A percentile compares a stretch with the other conserved stretches of the same genome.
These are phyloP conservation scores for Ogataea degrootiae DNA, from an alignment of 805 yeast species.

Conservation along the genomic window DNA sequence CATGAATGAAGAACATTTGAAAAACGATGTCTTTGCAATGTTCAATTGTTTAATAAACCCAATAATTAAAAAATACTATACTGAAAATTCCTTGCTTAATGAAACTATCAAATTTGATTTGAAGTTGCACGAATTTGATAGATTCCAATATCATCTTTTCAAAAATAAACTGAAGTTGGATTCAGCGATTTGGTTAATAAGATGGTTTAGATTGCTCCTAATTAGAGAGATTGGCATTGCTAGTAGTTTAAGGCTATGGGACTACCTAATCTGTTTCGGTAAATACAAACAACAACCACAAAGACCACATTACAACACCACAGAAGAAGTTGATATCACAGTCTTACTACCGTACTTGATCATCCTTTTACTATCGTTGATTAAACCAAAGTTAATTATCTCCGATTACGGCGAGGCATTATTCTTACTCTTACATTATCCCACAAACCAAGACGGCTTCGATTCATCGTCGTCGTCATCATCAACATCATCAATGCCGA, in stretches of 20 bases:
- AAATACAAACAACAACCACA: conserved; percentile 7
- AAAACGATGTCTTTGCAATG: conserved; percentile 40
- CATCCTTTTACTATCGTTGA: conserved; percentile 37
- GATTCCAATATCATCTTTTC: conserved; percentile 41
- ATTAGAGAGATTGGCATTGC: conserved; percentile 43
- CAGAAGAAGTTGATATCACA: conserved; percentile 19
- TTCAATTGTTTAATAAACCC: conserved; percentile 35
- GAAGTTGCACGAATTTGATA: conserved; percentile 46
- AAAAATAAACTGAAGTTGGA: conserved; percentile 43
- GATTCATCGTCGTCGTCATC: not conserved
- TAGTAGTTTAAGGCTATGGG: conserved; percentile 41
- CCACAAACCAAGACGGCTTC: conserved; percentile 19
- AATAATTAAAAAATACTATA: conserved; percentile 33
- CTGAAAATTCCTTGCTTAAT: conserved; percentile 37
- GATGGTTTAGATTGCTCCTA: conserved; percentile 44
- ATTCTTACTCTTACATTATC: conserved; percentile 46
- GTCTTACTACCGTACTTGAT: conserved; percentile 38
- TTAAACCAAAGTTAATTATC: conserved; percentile 39
- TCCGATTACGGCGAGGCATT: conserved; percentile 51
- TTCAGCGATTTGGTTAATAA: conserved; percentile 50
- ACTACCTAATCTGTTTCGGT: conserved; percentile 36
- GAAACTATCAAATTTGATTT: conserved; percentile 46
- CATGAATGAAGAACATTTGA: conserved; percentile 34
- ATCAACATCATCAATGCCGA: conserved; percentile 13
- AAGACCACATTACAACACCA: no score